Base-by-base conservation (phyloP, 805 yeast genomes). In the Grigorovia humatica region DNA sequence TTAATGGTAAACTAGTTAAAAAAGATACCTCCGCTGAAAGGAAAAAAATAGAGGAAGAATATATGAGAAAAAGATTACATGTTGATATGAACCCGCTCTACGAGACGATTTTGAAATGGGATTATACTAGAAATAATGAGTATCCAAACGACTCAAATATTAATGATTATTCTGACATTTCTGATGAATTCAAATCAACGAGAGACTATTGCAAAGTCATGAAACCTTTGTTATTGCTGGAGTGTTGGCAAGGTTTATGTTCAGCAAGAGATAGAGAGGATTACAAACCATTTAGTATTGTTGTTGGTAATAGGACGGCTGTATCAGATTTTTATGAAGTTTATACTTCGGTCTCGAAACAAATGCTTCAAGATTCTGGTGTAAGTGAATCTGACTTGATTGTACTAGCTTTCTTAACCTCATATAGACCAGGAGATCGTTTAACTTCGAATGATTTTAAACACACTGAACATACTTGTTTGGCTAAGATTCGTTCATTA, bases 211-310 rank as follows among this genome's bases (percentile, higher is more conserved):
- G 77, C 47, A 71, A 73, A 40, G 74, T 78, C 1, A 84, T 88
- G 66, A 86, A 83, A 57, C 99, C 99, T 0, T 72, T 93, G 44
- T 70, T 93, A 45, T 69, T 90, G 63, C 69, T 91, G 43, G 99
- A 93, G 69, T 86, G 96, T 56, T 95, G 98, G 97, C 96, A 90
- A 61, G 85, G 88, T 0, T 78, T 93, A 29, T 83, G 81, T 57
- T 75, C 87, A 4, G 81, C 93, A 0, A 81, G 85, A 55, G 80
- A 79, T 48, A 79, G 85, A 17, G 70, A 71, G 15, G 77, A 77
- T 9, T 61, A 62, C 40, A 68, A 59, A 5, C 89, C 95, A 0
- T 83, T 90, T 63, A 76, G 75, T 32, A 59, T 90, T 2, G 70
- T 79, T 2, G 71, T 90, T 18, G 97, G 95, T 3, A 85, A 88